Base-by-base conservation (phyloP, 2,329 filamentous ascomycete species). In the Xylaria sp. region DNA sequence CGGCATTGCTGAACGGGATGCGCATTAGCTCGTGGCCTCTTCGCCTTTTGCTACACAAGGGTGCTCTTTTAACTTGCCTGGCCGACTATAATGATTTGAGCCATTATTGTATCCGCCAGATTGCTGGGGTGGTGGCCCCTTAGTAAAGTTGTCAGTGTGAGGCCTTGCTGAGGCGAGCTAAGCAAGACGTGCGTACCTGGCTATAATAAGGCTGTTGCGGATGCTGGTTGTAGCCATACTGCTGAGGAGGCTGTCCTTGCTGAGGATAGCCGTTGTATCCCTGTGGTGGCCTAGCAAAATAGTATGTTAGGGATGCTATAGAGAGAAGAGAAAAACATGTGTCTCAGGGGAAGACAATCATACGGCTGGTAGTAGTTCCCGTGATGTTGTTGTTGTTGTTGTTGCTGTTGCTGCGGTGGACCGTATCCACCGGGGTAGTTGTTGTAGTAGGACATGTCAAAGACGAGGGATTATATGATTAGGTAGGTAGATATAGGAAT, bases 131-230 rank as follows among this genome's bases (percentile, higher is more conserved):
- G 79, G 80, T 71, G 80, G 53, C 11, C n/a, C 77, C 73, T 82
- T 82, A 64, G 49, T 63, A 66, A 62, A 26, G 36, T 63, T 61
- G 67, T 75, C 63, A 80, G 72, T 72, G 63, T 4, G 46, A 54
- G 26, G 11, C 11, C 42, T 48, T 28, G 10, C 46, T 6, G 13
- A 20, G 31, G 51, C 23, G 26, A 13, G 26, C 15, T 28, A 23
- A 42, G 26, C 23, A 33, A 65, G 33, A 53, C 2, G 61, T 36
- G 70, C 69, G 67, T 68, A 79, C 77, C 70, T 84, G 83, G 73
- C 81, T 83, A 72, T 83, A 84, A 65, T 82, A 82, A 11, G 80
- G 80, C 74, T 87, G 84, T 42, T 84, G 84, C 33, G 84, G 85
- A 44, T 75, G 77, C 71, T 84, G 82, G 67, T 74, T 77, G 70